Base-by-base conservation (phyloP, 306 rosid species). In the Boehmeria nivea region DNA sequence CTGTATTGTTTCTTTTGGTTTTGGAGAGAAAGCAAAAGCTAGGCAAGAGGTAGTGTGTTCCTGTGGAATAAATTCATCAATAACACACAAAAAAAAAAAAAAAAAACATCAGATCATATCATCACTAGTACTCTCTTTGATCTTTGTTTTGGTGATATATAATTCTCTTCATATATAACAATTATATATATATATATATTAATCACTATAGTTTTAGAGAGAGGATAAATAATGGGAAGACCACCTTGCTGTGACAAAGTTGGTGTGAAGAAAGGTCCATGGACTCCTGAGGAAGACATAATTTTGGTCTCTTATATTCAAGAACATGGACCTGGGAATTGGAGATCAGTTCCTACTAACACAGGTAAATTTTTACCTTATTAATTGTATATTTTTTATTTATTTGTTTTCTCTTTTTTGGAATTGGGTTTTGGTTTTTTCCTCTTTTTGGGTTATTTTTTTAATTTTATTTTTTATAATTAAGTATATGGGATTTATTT, bases 231-330 rank as follows among this genome's bases (percentile, higher is more conserved):
- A 17, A 90, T 90, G 98, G 98, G 95, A 54, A 86, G 95, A 19
- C 82, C 91, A 46, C 98, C 98, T 28, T 86, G 91, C 71, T 84
- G 87, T 72, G 94, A 87, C 37, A 87, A 87, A 72, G 48, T 66
- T 52, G 91, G 83, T 2, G 60, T 84, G n/a, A 90, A 90, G 76
- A 90, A 90, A 65, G 98, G 98, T 6, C 94, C 98, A n/a, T 90
- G 98, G 98, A 90, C 91, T 44, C 98, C 98, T 0, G 98, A 90
- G 20, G 98, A 90, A 51, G 98, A 90, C 63, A 90, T 90, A 77
- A 61, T 82, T 34, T 70, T 90, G 75, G 98, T 90, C 36, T 87
- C 95, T 72, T 90, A 90, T 67, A 82, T 90, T 75, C 98, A 86
- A 68, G 79, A 90, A 74, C 83, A 82, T 28, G 98, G 98, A 6